A percentile compares a stretch with the other conserved stretches of the same genome.
Evolutionary conservation across 1,284 basidiomycete species (phyloP).

Genomic region (Trichosporon sp.): DNA sequence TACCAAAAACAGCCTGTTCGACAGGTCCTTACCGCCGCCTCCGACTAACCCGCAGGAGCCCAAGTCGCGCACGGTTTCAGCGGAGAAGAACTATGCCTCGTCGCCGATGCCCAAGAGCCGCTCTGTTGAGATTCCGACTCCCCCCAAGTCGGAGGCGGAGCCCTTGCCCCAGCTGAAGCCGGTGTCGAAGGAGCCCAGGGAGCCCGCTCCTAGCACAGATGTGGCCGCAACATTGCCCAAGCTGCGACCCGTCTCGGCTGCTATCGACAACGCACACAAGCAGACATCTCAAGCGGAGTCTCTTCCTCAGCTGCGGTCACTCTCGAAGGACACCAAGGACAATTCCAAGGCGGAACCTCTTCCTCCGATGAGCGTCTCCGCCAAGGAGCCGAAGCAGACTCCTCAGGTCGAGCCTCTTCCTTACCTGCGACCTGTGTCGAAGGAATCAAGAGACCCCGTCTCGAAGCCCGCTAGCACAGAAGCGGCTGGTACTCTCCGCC

Average conservation of each 20-base stretch:
- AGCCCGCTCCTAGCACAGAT: not conserved
- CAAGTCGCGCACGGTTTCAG: conserved; percentile 19
- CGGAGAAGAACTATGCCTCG: conserved; percentile 2
- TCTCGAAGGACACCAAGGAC: not conserved
- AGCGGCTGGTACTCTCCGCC: not conserved
- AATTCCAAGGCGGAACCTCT: too few species aligned
- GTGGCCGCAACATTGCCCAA: not conserved
- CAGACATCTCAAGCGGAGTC: not conserved
- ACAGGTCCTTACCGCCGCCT: conserved; percentile 15
- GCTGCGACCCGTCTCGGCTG: not conserved
- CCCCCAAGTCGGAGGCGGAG: not conserved
- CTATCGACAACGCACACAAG: not conserved
- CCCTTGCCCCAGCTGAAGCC: conserved; percentile 1
- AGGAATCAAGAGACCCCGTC: not conserved
- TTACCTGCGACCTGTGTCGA: not conserved
- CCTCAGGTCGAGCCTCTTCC: too few species aligned
- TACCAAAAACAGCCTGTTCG: conserved; percentile 12
- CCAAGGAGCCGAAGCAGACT: too few species aligned
- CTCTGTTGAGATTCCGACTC: not conserved
- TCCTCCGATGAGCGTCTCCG: too few species aligned
- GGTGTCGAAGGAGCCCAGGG: conserved; percentile 5
- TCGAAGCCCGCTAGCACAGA: not conserved
- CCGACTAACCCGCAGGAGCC: conserved; percentile 20
- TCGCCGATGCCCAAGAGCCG: conserved; percentile 2
- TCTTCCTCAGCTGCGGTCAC: not conserved